A percentile compares a stretch with the other conserved stretches of the same genome.
These are phyloP conservation scores for Aspergillus baeticus DNA, from an alignment of 495 filamentous ascomycete species.

Conservation along the genomic window DNA sequence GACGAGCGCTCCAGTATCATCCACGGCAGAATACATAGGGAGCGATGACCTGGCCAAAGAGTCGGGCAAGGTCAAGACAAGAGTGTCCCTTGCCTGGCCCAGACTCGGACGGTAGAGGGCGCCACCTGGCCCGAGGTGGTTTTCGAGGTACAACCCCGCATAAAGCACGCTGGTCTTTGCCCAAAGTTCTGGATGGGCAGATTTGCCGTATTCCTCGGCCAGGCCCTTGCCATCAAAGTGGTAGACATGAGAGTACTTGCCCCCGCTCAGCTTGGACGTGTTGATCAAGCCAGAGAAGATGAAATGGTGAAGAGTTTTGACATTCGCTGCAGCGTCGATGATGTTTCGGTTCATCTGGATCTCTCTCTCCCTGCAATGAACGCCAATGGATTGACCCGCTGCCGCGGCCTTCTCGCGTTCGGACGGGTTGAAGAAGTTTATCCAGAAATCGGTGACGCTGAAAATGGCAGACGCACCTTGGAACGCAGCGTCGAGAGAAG, in stretches of 20 bases:
- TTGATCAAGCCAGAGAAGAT: conserved; percentile 35
- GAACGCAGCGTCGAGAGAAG: conserved; percentile 42
- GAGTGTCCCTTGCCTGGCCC: neutral
- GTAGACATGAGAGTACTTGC: conserved; percentile 35
- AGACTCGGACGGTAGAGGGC: neutral
- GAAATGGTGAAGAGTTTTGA: conserved; percentile 40
- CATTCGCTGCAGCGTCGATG: conserved; percentile 46
- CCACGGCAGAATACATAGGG: conserved; percentile 11
- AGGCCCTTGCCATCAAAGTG: conserved; percentile 41
- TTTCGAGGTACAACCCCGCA: conserved; percentile 35
- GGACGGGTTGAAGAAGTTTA: conserved; percentile 13
- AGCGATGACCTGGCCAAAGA: neutral
- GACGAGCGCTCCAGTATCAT: conserved; percentile 34
- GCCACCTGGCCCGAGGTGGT: conserved; percentile 18
- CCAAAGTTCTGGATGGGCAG: conserved; percentile 37
- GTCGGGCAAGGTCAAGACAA: neutral
- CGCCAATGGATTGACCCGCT: conserved; percentile 18
- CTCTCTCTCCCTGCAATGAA: conserved; percentile 28
- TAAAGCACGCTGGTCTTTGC: conserved; percentile 42
- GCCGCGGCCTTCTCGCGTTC: conserved; percentile 2
- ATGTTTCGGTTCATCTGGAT: conserved; percentile 45
- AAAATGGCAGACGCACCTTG: conserved; percentile 47
- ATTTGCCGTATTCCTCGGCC: conserved; percentile 32
- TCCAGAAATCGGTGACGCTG: conserved; percentile 50
- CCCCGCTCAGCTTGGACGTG: conserved; percentile 27